Percentiles rank a stretch among this genome's conserved stretches.
Evolutionary conservation across 2,329 filamentous ascomycete genomes (phyloP).

Genomic region (Septoria petroselini): DNA sequence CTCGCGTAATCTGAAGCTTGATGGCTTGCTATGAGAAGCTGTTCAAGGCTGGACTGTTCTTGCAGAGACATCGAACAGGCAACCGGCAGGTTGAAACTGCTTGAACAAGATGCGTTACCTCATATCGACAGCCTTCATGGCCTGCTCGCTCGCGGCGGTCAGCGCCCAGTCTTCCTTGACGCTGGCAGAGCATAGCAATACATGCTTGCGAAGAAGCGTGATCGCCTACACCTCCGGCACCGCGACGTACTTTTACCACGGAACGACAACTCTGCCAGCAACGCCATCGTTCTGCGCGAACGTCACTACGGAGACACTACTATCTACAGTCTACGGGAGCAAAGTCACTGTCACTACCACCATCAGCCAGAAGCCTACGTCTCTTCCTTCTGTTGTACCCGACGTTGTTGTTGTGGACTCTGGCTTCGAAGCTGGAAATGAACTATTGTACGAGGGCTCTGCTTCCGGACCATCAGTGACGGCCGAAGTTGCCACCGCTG

Average conservation of each 20-base stretch:
- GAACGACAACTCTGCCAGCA: conserved; percentile 1
- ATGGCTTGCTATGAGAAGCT: too few species aligned
- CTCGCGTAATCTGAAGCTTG: too few species aligned
- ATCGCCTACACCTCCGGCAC: conserved; percentile 6
- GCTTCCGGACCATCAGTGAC: conserved; percentile 1
- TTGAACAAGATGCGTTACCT: too few species aligned
- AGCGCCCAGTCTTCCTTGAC: too few species aligned
- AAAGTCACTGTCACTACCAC: not conserved
- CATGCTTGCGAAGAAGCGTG: conserved; percentile 3
- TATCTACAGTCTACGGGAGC: not conserved
- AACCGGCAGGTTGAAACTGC: too few species aligned
- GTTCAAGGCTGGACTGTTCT: too few species aligned
- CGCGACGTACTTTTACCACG: not conserved
- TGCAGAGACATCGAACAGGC: too few species aligned
- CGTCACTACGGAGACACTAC: not conserved
- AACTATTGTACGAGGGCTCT: not conserved
- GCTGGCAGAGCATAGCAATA: not conserved
- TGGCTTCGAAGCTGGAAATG: not conserved
- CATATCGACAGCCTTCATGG: too few species aligned
- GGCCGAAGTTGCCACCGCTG: conserved; percentile 1
- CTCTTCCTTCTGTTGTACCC: not conserved
- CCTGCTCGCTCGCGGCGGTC: too few species aligned
- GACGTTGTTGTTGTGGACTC: not conserved
- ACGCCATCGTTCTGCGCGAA: conserved; percentile 4
- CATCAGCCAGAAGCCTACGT: not conserved